Evolutionary conservation across 2,329 filamentous ascomycete species (phyloP), one percentile per base, ranked within the genome.

Genomic region (Amesomyces nigricolor): DNA sequence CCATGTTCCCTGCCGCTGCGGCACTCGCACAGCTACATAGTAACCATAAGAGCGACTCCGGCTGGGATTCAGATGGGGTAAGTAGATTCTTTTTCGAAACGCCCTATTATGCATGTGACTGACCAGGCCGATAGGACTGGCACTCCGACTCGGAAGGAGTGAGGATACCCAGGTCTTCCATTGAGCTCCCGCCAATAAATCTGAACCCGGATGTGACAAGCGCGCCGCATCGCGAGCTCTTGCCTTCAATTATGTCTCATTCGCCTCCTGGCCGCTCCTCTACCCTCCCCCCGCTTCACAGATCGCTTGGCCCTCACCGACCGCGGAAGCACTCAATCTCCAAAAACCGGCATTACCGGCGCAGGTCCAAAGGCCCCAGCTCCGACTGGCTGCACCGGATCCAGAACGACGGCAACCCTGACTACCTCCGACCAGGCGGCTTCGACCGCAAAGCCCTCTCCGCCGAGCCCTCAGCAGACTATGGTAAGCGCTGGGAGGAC

Each of bases 401-500:
- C 19, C 79, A 82, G 60, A 81, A 82, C 60, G 78, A 82, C 59
- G 51, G 59, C 56, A 46, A 53, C 22, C 14, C 58, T n/a, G 79
- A 82, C 54, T 81, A 87, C 59, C 77, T 89, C 61, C 86, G 87
- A 60, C 75, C 77, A 11, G 76, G 76, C 66, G 81, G 86, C 56
- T 84, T 86, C 64, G 85, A 89, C 65, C 82, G 89, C 60, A 95
- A 96, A 72, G 89, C 90, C 54, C 81, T 88, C 62, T 95, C 90
- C 14, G 89, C 89, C 42, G 92, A 96, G 71, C 91, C 91, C 22
- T 82, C 86, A 54, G 84, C 82, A 17, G 86, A 88, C 57, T 88
- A 88, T 72, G 91, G 89, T 62, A 95, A 94, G 74, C 81, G 92
- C 65, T 97, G 92, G 94, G 90, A 96, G 71, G 92, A 97, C 71